Base-by-base conservation (phyloP, 345 rosid species). In the Clarkia xantiana region DNA sequence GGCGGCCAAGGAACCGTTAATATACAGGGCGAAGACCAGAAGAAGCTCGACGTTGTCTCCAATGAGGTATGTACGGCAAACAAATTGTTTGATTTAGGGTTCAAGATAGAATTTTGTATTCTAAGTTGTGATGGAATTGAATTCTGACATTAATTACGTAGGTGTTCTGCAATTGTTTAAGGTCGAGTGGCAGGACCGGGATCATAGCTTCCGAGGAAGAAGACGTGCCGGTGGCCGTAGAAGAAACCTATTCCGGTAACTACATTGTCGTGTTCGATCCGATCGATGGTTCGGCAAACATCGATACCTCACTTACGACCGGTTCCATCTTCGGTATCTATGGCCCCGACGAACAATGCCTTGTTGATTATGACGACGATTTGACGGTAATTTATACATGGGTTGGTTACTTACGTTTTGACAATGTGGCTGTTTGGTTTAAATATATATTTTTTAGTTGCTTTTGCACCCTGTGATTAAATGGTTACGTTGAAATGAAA, bases 11-110 rank as follows among this genome's bases (percentile, higher is more conserved):
- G 74, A n/a, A 65, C 74, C 47, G 48, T 65, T 44, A 70, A 70
- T 57, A 12, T 65, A 47, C 74, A 70, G 52, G 67, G 74, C 42
- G 74, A 65, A 22, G 58, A 65, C 42, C 74, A 70, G 70, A 70
- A 70, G 62, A 70, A 70, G 67, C 74, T 70, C 44, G 74, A 70
- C 47, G 67, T 70, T 10, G 60, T 65, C 51, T 70, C 74, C 59
- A 70, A 70, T 54, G 67, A 70, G 70, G 67, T 70, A 11, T 14
- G 42, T 40, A 20, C 34, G 11, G 4, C 41, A 20, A 20, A 16
- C 40, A 9, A 10, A 39, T 46, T 1, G 18, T 16, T 20, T 18
- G 6, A 12, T 46, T 20, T n/a, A n/a, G n/a, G n/a, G n/a, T n/a
- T n/a, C n/a, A n/a, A n/a, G n/a, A n/a, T n/a, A n/a, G n/a, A n/a